Conservation (phyloP, 129 eudicot species). For the Tagetes erecta region DNA sequence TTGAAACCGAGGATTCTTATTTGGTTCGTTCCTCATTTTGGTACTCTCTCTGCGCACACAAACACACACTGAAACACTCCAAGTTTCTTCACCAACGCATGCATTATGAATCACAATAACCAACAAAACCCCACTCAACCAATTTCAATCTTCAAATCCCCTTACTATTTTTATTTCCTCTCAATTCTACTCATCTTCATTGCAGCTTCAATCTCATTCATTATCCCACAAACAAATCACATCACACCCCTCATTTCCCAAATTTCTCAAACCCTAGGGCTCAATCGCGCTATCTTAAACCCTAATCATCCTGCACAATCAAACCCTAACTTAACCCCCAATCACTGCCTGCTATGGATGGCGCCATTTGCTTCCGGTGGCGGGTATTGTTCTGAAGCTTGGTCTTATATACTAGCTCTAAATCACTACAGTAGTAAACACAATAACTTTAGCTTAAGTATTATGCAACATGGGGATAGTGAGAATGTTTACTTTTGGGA, state of each 20-base stretch:
- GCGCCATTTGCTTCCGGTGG: slow-evolving; percentile 90
- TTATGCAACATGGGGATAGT: slow-evolving; percentile 67
- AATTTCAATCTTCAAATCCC: slow-evolving; percentile 35
- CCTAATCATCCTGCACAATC: slow-evolving; percentile 4
- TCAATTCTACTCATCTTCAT: slow-evolving; percentile 47
- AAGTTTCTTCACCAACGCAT: slow-evolving; percentile 7
- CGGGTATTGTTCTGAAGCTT: slow-evolving; percentile 88
- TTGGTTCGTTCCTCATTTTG: neutral
- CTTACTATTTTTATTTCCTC: slow-evolving; percentile 19
- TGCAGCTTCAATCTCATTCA: slow-evolving; percentile 51
- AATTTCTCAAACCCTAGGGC: slow-evolving; percentile 17
- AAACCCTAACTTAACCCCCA: slow-evolving; percentile 28
- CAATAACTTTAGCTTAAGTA: slow-evolving; percentile 45
- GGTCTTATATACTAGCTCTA: slow-evolving; percentile 74
- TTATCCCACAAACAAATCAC: slow-evolving; percentile 31
- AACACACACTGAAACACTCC: neutral
- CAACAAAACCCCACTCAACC: slow-evolving; percentile 29
- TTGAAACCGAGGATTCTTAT: too few species aligned
- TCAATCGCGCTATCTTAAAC: slow-evolving; percentile 32
- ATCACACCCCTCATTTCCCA: slow-evolving; percentile 20
- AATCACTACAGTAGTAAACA: slow-evolving; percentile 28
- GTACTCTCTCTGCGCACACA: neutral
- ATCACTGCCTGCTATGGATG: slow-evolving; percentile 73
- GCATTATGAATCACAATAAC: slow-evolving; percentile 37
- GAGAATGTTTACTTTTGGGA: slow-evolving; percentile 58